A percentile compares a stretch with the other conserved stretches of the same genome.
Evolutionary conservation across 352 stramenopile species (phyloP).

Genomic region (Globisporangium canariense): DNA sequence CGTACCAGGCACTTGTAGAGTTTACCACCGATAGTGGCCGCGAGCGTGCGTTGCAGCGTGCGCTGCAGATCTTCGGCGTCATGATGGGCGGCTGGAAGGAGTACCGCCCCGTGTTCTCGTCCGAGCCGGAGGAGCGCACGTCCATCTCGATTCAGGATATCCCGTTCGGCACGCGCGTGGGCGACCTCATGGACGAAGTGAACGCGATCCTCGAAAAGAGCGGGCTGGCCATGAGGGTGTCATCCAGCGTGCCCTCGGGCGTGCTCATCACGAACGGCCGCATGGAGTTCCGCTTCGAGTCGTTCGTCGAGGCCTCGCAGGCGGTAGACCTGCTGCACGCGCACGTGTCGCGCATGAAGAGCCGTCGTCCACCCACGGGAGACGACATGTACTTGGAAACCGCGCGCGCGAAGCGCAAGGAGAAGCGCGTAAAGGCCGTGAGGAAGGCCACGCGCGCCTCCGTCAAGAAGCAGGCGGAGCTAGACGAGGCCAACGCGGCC

Average conservation of each 20-base stretch:
- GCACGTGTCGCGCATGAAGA: conserved; percentile 55
- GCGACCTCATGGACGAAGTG: conserved; percentile 54
- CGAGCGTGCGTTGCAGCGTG: conserved; percentile 63
- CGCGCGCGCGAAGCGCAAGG: conserved; percentile 36
- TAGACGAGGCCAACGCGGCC: conserved; percentile 4
- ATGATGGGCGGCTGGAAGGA: conserved; percentile 86
- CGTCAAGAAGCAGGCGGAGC: conserved; percentile 20
- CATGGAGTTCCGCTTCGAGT: conserved; percentile 68
- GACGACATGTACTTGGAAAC: conserved; percentile 42
- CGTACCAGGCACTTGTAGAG: conserved; percentile 72
- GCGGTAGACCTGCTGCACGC: conserved; percentile 59
- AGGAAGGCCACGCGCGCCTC: conserved; percentile 19
- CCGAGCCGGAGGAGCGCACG: conserved; percentile 37
- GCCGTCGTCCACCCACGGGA: conserved; percentile 36
- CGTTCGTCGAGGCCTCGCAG: conserved; percentile 71
- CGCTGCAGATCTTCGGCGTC: conserved; percentile 85
- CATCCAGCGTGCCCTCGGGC: conserved; percentile 47
- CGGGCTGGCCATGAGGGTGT: conserved; percentile 56
- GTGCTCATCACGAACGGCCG: conserved; percentile 55
- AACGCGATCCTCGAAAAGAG: conserved; percentile 38
- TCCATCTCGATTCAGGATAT: conserved; percentile 74
- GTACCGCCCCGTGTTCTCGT: conserved; percentile 77
- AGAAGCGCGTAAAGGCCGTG: conserved; percentile 29
- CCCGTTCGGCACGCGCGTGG: conserved; percentile 67
- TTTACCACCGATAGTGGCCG: conserved; percentile 46